Evolutionary conservation across 495 filamentous ascomycete genomes (phyloP).

Genomic region (Glonium stellatum): DNA sequence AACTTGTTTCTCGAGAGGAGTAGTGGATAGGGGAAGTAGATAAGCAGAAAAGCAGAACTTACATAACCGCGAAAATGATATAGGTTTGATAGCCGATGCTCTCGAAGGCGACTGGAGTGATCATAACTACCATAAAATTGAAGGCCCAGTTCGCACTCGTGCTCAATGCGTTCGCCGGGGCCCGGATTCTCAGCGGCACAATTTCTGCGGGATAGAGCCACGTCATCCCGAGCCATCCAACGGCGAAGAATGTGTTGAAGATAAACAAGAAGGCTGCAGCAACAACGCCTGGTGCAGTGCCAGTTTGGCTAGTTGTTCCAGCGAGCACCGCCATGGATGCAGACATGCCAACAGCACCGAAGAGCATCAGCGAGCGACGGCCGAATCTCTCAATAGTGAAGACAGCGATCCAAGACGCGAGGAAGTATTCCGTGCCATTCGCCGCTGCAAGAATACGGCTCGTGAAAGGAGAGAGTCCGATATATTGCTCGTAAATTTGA

Average conservation of each 20-base stretch:
- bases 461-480: conserved; percentile 41
- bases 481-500: conserved; percentile 52
- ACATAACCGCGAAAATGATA: conserved; percentile 34
- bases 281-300: conserved; percentile 34
- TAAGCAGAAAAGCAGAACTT: background rate
- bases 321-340: conserved; percentile 79
- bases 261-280: conserved; percentile 52
- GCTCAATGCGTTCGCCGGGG: conserved; percentile 46
- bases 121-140: conserved; percentile 27
- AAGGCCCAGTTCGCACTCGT: conserved; percentile 47
- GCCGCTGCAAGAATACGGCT: conserved; percentile 38
- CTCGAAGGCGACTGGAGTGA: conserved; percentile 31
- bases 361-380: conserved; percentile 72
- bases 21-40: background rate
- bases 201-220: conserved; percentile 52
- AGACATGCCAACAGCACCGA: conserved; percentile 71
- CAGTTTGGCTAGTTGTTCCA: conserved; percentile 21
- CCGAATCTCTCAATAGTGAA: conserved; percentile 76
- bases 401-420: conserved; percentile 75
- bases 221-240: conserved; percentile 48
- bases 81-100: conserved; percentile 35
- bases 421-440: conserved; percentile 58
- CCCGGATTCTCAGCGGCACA: conserved; percentile 47
- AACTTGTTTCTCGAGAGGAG: background rate
- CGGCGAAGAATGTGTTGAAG: conserved; percentile 55